phyloP scores from a whole-genome alignment of 2,329 filamentous ascomycete genomes.

The Myriangium duriaei region DNA sequence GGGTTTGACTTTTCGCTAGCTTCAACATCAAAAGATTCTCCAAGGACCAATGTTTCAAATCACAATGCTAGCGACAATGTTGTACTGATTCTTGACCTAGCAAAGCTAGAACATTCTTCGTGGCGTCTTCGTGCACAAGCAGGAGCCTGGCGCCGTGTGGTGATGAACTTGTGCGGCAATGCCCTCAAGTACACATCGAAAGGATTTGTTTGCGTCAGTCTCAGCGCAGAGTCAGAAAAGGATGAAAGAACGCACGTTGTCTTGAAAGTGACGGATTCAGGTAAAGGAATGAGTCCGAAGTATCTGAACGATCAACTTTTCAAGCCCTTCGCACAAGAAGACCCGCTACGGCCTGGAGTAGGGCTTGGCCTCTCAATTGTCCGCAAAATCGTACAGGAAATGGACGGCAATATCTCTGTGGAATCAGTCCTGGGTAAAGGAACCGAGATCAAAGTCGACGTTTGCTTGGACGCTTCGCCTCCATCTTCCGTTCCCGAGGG shows the following conservation, averaged over 20 bases:
- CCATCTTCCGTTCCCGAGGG: no score
- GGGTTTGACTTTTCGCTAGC: no score
- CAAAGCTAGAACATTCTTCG: no score
- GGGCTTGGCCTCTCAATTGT: constrained; percentile 25
- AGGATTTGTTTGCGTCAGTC: constrained; percentile 24
- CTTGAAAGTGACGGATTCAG: constrained; percentile 19
- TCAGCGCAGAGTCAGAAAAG: constrained; percentile 4
- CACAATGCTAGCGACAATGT: not conserved
- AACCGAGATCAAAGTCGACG: no score
- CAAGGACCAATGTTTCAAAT: no score
- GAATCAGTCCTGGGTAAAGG: constrained; percentile 17
- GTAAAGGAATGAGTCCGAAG: constrained; percentile 22
- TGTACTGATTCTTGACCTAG: constrained; percentile 4
- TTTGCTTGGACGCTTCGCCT: no score
- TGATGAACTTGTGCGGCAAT: constrained; percentile 36
- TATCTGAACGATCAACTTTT: constrained; percentile 21
- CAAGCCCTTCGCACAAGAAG: constrained; percentile 23
- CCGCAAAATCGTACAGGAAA: constrained; percentile 18
- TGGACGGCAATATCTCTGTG: constrained; percentile 17
- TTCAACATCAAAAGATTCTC: no score
- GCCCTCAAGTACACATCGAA: constrained; percentile 32
- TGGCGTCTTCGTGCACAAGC: not conserved
- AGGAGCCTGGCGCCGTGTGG: constrained; percentile 27
- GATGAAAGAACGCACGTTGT: constrained; percentile 6
- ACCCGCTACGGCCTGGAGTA: constrained; percentile 21